Percentiles rank a stretch among this genome's conserved stretches.
phyloP scores from a whole-genome alignment of 306 rosid genomes.

The Cajanus cajan region DNA sequence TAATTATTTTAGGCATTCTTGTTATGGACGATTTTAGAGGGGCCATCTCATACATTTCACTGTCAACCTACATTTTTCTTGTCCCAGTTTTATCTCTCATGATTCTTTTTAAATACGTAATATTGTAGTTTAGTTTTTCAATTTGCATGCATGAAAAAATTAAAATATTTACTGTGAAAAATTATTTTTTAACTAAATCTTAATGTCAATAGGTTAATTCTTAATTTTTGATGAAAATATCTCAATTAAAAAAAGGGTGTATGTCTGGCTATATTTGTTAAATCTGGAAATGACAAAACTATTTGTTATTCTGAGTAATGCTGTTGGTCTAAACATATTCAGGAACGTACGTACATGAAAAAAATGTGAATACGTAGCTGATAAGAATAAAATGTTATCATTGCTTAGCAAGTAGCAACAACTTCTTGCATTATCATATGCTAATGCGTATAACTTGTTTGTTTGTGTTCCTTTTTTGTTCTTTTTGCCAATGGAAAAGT shows the following conservation, averaged over 20 bases:
- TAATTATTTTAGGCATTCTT: slow-evolving; percentile 22
- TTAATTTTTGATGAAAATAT: too few relatives aligned
- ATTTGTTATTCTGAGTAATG: too few relatives aligned
- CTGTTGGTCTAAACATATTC: neutral
- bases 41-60: slow-evolving; percentile 2
- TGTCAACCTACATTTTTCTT: neutral
- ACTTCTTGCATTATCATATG: too few relatives aligned
- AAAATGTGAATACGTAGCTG: neutral
- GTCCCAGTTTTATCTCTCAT: neutral
- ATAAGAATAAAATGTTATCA: neutral
- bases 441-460: neutral
- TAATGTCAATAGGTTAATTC: too few relatives aligned
- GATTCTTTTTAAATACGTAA: too few relatives aligned
- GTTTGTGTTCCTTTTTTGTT: neutral
- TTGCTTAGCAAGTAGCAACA: too few relatives aligned
- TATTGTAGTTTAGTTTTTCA: too few relatives aligned
- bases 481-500: too few relatives aligned
- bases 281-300: neutral
- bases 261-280: neutral
- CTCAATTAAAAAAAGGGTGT: too few relatives aligned
- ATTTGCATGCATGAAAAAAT: too few relatives aligned
- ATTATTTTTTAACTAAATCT: too few relatives aligned
- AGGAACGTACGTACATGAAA: neutral
- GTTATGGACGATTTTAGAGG: slow-evolving; percentile 14
- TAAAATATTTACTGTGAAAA: too few relatives aligned